phyloP scores from a whole-genome alignment of 495 filamentous ascomycete genomes.

The Podospora appendiculata region DNA sequence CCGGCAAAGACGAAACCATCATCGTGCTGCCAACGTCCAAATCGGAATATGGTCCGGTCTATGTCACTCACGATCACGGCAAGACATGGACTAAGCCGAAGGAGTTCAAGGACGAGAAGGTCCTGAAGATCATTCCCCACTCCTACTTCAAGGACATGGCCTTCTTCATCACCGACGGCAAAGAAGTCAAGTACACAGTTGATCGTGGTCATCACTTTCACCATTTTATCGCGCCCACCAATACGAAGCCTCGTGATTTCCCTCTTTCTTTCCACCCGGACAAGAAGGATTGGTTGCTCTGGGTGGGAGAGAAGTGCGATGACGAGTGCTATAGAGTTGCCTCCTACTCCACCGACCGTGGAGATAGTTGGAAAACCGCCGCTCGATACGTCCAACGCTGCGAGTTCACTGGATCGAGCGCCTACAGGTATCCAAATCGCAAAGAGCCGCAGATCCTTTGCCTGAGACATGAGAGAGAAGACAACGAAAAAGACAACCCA shows the following conservation, averaged over 20 bases:
- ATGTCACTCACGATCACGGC: conserved; percentile 73
- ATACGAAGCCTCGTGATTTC: conserved; percentile 19
- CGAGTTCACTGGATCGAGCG: conserved; percentile 64
- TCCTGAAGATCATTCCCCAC: conserved; percentile 66
- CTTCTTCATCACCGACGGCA: conserved; percentile 68
- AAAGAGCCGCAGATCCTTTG: conserved; percentile 70
- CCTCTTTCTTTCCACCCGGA: conserved; percentile 71
- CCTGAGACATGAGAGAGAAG: conserved; percentile 60
- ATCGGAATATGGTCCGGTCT: conserved; percentile 41
- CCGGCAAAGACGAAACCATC: conserved; percentile 69
- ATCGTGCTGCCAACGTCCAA: conserved; percentile 54
- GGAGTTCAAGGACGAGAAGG: conserved; percentile 52
- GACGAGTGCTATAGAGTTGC: conserved; percentile 61
- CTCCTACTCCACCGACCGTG: conserved; percentile 64
- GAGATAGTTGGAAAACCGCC: conserved; percentile 64
- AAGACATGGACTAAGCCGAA: conserved; percentile 60
- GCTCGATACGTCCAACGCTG: conserved; percentile 65
- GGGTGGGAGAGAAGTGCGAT: conserved; percentile 63
- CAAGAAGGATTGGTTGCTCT: conserved; percentile 80
- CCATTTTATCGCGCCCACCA: conserved; percentile 51
- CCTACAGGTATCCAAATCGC: conserved; percentile 56
- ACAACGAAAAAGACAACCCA: conserved; percentile 53
- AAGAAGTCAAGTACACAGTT: conserved; percentile 67
- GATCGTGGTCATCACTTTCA: conserved; percentile 64
- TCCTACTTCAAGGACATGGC: conserved; percentile 70